Evolutionary conservation across 2,329 filamentous ascomycete species (phyloP).

Genomic region (Madurella mycetomatis): DNA sequence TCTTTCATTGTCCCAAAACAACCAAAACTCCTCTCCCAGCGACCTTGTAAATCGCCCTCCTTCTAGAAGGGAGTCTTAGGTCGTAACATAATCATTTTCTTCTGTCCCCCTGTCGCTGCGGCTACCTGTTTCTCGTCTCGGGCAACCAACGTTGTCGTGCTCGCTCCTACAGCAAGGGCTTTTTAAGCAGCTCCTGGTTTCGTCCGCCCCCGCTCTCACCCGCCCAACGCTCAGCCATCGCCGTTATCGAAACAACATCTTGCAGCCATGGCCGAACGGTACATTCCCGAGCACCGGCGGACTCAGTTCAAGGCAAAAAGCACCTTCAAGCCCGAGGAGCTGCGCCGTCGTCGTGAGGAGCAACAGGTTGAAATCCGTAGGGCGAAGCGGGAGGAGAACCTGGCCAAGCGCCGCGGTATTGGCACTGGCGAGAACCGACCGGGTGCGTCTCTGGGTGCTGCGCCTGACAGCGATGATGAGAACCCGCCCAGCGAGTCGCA

Average conservation of each 20-base stretch:
- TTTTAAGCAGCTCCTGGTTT: slow-evolving; percentile 6
- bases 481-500: slow-evolving; percentile 91
- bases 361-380: slow-evolving; percentile 99
- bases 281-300: slow-evolving; percentile 98
- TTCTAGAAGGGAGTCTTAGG: background rate
- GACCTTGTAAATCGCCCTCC: slow-evolving; percentile 10
- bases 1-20: slow-evolving; percentile 25
- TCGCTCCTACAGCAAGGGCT: slow-evolving; percentile 3
- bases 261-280: slow-evolving; percentile 88
- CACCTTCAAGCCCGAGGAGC: slow-evolving; percentile 98
- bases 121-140: slow-evolving; percentile 1
- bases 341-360: slow-evolving; percentile 95
- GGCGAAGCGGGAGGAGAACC: slow-evolving; percentile 96
- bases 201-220: background rate
- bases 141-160: background rate
- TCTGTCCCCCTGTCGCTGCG: background rate
- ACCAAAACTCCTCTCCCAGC: slow-evolving; percentile 12
- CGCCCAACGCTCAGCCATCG: slow-evolving; percentile 9
- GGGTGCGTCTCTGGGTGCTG: slow-evolving; percentile 78
- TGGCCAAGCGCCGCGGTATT: slow-evolving; percentile 96
- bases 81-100: background rate
- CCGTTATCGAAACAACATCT: slow-evolving; percentile 27
- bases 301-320: slow-evolving; percentile 99
- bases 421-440: slow-evolving; percentile 73
- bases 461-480: slow-evolving; percentile 96